Conservation (phyloP, 306 rosid species). For the Mimosa pudica region DNA sequence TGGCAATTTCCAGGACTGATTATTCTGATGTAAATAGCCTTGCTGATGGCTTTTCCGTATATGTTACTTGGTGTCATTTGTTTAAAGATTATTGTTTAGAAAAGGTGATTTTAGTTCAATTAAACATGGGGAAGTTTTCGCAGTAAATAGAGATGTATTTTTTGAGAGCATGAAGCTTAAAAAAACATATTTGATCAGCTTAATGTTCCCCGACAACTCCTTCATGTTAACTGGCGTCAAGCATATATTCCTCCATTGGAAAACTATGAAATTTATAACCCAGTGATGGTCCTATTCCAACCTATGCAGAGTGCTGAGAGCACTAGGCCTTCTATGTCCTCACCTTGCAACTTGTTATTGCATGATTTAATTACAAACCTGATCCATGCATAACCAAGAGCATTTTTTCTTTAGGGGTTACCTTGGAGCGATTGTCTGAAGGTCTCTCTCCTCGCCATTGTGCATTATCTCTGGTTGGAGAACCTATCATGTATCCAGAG, state of each 20-base stretch:
- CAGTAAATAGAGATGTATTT: no score
- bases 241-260: no score
- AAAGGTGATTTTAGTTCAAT: no score
- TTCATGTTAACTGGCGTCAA: no score
- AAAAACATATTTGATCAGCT: not conserved
- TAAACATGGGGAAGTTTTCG: not conserved
- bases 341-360: conserved; percentile 12
- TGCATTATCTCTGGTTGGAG: conserved; percentile 98
- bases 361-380: conserved; percentile 23
- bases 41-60: not conserved
- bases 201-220: not conserved
- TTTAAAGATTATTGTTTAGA: no score
- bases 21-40: no score
- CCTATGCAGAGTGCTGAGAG: conserved; percentile 11
- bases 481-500: conserved; percentile 98
- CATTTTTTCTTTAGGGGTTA: conserved; percentile 65
- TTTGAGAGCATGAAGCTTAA: not conserved
- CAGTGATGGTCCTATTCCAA: not conserved
- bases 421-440: conserved; percentile 81
- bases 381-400: conserved; percentile 24
- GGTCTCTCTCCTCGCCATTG: conserved; percentile 95
- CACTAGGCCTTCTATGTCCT: conserved; percentile 13
- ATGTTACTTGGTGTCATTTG: not conserved
- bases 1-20: not conserved
- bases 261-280: no score